Conservation (phyloP, 345 rosid genomes). For the Jatropha curcas region DNA sequence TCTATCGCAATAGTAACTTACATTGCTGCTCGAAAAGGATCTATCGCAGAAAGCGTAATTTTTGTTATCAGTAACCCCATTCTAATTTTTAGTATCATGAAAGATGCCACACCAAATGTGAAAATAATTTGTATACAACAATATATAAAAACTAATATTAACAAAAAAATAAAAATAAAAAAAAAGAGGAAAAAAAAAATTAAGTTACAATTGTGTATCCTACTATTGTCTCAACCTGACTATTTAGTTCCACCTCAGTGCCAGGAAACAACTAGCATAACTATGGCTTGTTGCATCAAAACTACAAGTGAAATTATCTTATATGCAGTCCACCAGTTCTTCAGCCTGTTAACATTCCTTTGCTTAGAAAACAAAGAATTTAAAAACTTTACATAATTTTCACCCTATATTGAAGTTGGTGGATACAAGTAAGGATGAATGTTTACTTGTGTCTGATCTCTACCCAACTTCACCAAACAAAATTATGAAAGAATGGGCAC, state of each 20-base stretch:
- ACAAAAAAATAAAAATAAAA: not conserved
- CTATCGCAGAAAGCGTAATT: not conserved
- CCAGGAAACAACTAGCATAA: not conserved
- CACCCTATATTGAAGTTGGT: not conserved
- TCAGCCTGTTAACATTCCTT: conserved; percentile 13
- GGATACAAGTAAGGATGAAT: conserved; percentile 4
- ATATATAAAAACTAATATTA: not conserved
- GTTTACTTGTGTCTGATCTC: conserved; percentile 3
- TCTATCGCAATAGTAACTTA: no score
- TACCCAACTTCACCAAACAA: conserved; percentile 9
- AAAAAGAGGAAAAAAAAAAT: no score
- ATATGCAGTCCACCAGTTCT: conserved; percentile 2
- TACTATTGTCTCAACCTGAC: not conserved
- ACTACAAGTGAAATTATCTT: conserved; percentile 12
- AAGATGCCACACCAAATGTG: no score
- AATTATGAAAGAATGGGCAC: not conserved
- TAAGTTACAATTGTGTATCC: not conserved
- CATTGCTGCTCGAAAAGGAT: no score
- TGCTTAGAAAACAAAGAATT: conserved; percentile 21
- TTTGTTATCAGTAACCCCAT: not conserved
- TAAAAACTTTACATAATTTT: conserved; percentile 24
- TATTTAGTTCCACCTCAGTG: not conserved
- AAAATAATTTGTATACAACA: no score
- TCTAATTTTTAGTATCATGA: no score
- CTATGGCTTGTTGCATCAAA: no score